phyloP scores from a whole-genome alignment of 75 land plant species.

The Cunninghamia lanceolata region DNA sequence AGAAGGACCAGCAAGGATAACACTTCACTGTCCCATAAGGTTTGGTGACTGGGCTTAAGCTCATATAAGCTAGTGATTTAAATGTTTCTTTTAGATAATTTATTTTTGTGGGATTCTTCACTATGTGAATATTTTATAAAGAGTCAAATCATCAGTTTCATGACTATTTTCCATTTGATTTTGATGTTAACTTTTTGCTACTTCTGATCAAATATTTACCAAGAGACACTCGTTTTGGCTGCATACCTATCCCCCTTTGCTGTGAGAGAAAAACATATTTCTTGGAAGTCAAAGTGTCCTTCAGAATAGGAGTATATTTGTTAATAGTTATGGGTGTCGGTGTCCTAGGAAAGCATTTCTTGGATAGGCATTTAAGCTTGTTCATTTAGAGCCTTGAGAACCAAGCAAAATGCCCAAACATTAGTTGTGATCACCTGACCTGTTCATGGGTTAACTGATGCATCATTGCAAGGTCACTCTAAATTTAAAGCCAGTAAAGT shows the following conservation, averaged over 20 bases:
- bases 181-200: not conserved
- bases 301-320: not conserved
- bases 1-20: conserved; percentile 72
- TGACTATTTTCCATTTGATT: not conserved
- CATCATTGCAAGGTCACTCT: not conserved
- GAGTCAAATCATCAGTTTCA: not conserved
- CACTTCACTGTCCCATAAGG: conserved; percentile 91
- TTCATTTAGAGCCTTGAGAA: not conserved
- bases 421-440: not conserved
- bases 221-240: not conserved
- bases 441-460: not conserved
- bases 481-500: not conserved
- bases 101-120: not conserved
- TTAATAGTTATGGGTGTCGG: not conserved
- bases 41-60: conserved; percentile 14
- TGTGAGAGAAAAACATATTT: not conserved
- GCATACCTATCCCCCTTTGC: not conserved
- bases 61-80: not conserved
- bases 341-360: not conserved
- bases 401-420: not conserved
- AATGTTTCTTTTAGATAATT: not conserved
- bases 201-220: not conserved
- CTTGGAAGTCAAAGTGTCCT: not conserved
- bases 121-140: not conserved
- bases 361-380: not conserved